A percentile compares a stretch with the other conserved stretches of the same genome.
Evolutionary conservation across 768 basidiomycete genomes (phyloP).

Genomic region (Mycena crocata): DNA sequence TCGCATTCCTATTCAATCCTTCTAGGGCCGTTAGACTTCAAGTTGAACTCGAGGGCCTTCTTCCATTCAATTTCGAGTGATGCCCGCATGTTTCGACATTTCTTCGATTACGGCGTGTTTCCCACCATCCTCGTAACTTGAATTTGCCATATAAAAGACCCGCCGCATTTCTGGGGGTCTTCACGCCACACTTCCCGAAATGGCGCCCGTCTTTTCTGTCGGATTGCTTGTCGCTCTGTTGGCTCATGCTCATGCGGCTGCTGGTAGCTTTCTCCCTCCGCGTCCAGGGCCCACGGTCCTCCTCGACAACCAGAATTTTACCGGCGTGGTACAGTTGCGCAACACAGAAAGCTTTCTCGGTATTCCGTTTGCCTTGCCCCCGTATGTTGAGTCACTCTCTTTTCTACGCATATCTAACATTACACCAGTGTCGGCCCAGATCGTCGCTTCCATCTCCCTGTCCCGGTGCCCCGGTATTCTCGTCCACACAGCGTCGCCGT

Average conservation of each 20-base stretch:
- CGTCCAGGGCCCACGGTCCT: conserved; percentile 7
- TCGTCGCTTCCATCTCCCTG: conserved; percentile 53
- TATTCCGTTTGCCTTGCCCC: conserved; percentile 23
- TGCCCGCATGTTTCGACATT: too few relatives aligned
- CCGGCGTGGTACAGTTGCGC: not conserved
- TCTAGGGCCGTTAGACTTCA: too few relatives aligned
- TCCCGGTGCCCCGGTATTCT: conserved; percentile 44
- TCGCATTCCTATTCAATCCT: too few relatives aligned
- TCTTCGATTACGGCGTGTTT: too few relatives aligned
- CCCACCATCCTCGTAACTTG: too few relatives aligned
- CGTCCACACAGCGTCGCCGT: conserved; percentile 49
- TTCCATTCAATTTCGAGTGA: too few relatives aligned
- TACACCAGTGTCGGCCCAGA: not conserved
- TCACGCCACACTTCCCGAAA: not conserved
- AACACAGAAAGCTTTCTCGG: conserved; percentile 19
- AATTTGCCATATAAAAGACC: too few relatives aligned
- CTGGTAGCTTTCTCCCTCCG: not conserved
- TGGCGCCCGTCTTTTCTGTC: not conserved
- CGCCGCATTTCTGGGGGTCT: not conserved
- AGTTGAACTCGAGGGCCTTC: too few relatives aligned
- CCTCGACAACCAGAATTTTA: conserved; percentile 15
- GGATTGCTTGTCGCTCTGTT: not conserved
- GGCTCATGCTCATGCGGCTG: not conserved
- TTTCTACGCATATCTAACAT: not conserved
- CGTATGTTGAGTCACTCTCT: not conserved